Percentiles rank a stretch among this genome's conserved stretches.
Conservation (phyloP, 192 early-diverging fungal genomes). For the Phycomyces blakesleeanus region DNA sequence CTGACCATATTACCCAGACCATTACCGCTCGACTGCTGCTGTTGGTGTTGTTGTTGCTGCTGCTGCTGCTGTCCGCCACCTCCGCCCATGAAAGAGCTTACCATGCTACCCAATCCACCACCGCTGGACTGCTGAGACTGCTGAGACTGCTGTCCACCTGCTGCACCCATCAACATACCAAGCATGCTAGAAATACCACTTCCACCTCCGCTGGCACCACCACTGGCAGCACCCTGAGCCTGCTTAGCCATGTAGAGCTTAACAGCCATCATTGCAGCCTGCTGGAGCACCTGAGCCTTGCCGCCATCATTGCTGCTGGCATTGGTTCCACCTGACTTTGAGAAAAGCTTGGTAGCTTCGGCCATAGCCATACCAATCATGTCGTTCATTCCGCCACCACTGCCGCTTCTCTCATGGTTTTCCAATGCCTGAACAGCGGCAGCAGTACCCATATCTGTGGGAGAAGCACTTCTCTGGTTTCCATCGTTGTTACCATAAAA, state of each 20-base stretch:
- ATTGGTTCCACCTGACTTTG: background rate
- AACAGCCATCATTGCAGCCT: conserved; percentile 33
- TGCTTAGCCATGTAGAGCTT: conserved; percentile 34
- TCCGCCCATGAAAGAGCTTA: conserved; percentile 3
- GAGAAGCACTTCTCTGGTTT: conserved; percentile 6
- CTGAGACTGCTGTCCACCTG: background rate
- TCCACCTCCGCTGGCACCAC: conserved; percentile 4
- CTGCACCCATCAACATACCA: conserved; percentile 20
- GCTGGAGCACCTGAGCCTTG: conserved; percentile 16
- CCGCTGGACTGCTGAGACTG: conserved; percentile 2
- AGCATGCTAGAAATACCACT: conserved; percentile 17
- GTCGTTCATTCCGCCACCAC: conserved; percentile 15
- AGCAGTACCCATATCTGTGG: conserved; percentile 27
- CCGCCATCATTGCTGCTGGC: conserved; percentile 11
- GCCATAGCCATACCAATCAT: conserved; percentile 34
- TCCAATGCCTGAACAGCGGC: conserved; percentile 29
- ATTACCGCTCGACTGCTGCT: conserved; percentile 2
- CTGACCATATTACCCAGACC: conserved; percentile 14
- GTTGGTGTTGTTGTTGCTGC: conserved; percentile 13
- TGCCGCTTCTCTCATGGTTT: conserved; percentile 11
- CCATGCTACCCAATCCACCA: conserved; percentile 12
- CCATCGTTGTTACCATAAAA: conserved; percentile 16
- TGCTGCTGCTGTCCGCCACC: conserved; percentile 3
- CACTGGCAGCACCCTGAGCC: background rate
- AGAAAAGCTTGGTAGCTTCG: conserved; percentile 26